Percentiles rank a stretch among this genome's conserved stretches.
Evolutionary conservation across 1,284 basidiomycete species (phyloP).

Genomic region (Porogramme epimiltina): DNA sequence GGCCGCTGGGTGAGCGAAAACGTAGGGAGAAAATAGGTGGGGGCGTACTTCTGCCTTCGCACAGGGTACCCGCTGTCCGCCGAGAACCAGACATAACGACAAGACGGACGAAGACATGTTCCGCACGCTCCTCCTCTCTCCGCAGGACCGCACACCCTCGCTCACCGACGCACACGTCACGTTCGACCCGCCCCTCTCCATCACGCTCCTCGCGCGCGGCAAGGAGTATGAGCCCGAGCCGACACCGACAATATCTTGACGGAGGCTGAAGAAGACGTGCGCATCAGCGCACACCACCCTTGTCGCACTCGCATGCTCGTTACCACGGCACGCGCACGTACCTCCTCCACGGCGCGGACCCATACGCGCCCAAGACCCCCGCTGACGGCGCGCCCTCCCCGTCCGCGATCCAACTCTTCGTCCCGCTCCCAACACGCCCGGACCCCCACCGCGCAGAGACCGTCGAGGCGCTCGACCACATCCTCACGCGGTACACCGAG

Average conservation of each 20-base stretch:
- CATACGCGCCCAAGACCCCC: constrained; percentile 1
- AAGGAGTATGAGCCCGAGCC: constrained; percentile 25
- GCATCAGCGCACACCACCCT: too few relatives aligned
- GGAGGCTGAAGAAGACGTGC: too few relatives aligned
- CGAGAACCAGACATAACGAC: too few relatives aligned
- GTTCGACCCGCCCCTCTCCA: constrained; percentile 75
- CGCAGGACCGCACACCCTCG: constrained; percentile 46
- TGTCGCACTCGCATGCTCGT: too few relatives aligned
- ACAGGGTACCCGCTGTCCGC: too few relatives aligned
- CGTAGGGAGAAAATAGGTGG: too few relatives aligned
- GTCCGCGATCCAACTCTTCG: constrained; percentile 34
- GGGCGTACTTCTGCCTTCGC: too few relatives aligned
- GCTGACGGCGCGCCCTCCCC: constrained; percentile 28
- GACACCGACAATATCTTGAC: constrained; percentile 1
- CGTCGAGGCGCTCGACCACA: constrained; percentile 68
- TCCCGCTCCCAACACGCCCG: constrained; percentile 38
- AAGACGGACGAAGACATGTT: constrained; percentile 99
- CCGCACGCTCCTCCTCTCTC: constrained; percentile 77
- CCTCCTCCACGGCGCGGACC: constrained; percentile 26
- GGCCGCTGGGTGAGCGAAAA: too few relatives aligned
- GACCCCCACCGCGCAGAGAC: constrained; percentile 52
- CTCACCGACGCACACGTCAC: constrained; percentile 16
- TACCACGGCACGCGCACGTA: constrained; percentile 48
- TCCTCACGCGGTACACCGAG: constrained; percentile 69
- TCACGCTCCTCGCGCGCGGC: constrained; percentile 52